Conservation (phyloP, 495 filamentous ascomycete species). For the Thozetella sp. region DNA sequence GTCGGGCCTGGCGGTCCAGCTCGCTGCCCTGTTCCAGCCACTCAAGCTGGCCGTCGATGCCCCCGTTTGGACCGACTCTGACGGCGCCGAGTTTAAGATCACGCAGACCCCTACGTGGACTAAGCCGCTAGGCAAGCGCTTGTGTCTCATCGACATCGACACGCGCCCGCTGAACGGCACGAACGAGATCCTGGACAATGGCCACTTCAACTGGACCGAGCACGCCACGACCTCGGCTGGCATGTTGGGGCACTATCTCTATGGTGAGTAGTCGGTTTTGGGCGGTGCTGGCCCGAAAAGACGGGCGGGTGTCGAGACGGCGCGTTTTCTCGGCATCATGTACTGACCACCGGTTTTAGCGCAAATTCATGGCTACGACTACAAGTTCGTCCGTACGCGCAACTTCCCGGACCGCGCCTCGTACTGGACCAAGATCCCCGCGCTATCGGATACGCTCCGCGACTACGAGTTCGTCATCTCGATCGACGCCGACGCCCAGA, state of each 20-base stretch:
- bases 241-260: constrained; percentile 42
- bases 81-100: constrained; percentile 21
- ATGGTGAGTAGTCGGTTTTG: constrained; percentile 14
- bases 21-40: constrained; percentile 23
- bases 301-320: neutral
- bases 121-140: constrained; percentile 26
- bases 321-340: neutral
- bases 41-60: constrained; percentile 23
- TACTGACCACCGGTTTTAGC: constrained; percentile 19
- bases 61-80: constrained; percentile 19
- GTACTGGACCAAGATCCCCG: constrained; percentile 52
- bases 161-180: constrained; percentile 28
- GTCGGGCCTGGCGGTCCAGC: no score
- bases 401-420: constrained; percentile 31
- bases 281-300: neutral
- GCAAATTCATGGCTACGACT: constrained; percentile 54
- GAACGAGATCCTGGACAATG: constrained; percentile 26
- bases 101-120: constrained; percentile 20
- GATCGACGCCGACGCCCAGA: constrained; percentile 52
- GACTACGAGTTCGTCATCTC: constrained; percentile 50
- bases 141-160: constrained; percentile 43
- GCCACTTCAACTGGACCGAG: constrained; percentile 17
- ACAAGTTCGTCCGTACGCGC: constrained; percentile 45
- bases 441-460: constrained; percentile 42
- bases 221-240: constrained; percentile 25